These are phyloP conservation scores for Besnoitia besnoiti DNA, from an alignment of 169 alveolate genomes.

Conservation along the genomic window DNA sequence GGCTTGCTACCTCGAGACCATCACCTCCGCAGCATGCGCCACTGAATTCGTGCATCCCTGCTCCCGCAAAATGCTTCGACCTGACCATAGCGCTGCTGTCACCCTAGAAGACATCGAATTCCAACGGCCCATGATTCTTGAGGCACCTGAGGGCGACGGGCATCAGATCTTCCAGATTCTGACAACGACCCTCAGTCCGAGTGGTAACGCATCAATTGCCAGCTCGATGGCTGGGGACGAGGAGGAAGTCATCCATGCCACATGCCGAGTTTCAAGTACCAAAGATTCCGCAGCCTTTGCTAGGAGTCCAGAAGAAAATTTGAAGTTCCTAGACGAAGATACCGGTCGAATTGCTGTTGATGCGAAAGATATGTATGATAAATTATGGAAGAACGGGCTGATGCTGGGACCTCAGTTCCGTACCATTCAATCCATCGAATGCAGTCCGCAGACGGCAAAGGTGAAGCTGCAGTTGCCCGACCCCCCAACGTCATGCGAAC, in stretches of 20 bases:
- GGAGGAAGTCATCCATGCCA: conserved; percentile 53
- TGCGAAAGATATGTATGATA: conserved; percentile 63
- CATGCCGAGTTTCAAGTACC: conserved; percentile 40
- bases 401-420: conserved; percentile 75
- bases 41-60: conserved; percentile 25
- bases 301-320: conserved; percentile 23
- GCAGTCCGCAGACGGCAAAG: conserved; percentile 54
- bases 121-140: conserved; percentile 65
- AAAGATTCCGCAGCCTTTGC: background rate
- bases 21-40: conserved; percentile 71
- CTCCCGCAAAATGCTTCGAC: conserved; percentile 41
- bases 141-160: conserved; percentile 43
- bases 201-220: conserved; percentile 47
- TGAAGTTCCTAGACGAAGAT: conserved; percentile 39
- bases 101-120: conserved; percentile 56
- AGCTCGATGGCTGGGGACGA: conserved; percentile 55
- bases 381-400: conserved; percentile 70
- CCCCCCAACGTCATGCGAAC: conserved; percentile 61
- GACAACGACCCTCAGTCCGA: conserved; percentile 13
- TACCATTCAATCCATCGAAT: conserved; percentile 59
- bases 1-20: conserved; percentile 74
- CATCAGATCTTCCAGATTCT: conserved; percentile 46
- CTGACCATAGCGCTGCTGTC: conserved; percentile 35
- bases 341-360: conserved; percentile 40
- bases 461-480: conserved; percentile 60